Evolutionary conservation across 352 stramenopile species (phyloP), one percentile per base, ranked within the genome.

Genomic region (Phytophthora pisi): DNA sequence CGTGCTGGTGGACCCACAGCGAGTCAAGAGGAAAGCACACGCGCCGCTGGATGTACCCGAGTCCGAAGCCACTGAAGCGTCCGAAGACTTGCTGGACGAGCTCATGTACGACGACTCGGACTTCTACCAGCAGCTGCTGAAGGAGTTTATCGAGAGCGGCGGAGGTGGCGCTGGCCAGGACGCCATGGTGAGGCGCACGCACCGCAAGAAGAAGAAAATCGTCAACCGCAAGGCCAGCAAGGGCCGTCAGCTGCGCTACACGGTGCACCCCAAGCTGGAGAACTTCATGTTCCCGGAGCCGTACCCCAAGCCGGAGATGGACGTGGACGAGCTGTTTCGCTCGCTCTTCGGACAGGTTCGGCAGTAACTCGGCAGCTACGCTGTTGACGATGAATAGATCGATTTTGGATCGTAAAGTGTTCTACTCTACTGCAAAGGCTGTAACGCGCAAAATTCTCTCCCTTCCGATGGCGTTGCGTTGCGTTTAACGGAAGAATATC

Each of bases 231-330:
- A 95, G 66, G 89, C 87, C 11, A 95, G 87, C 58, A 96, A 96
- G 57, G 89, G 89, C 43, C 86, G 89, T 28, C 77, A 90, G 61
- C 64, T 96, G 53, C 86, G 88, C 58, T 96, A 92, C 77, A 91
- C 77, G 9, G 87, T 95, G 31, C 86, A 95, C 69, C 86, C 89
- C 0, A 96, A 96, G 74, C 79, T 96, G 24, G 86, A 96, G 64
- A 94, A 96, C 70, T 96, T 96, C 50, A 96, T 95, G 89, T 96
- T 95, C 59, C 89, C 89, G 0, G 86, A 95, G 51, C 89, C 89
- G 66, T 91, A 91, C 56, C 78, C 81, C 5, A 80, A 77, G 40
- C 77, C 86, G 11, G 81, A 89, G 53, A 93, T 96, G 75, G 87
- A 96, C 59, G 76, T 91, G 9, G 82, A 91, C 49, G 89, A 96